These are phyloP conservation scores for Aspergillus phoenicis DNA, from an alignment of 2,329 filamentous ascomycete genomes.

Conservation along the genomic window DNA sequence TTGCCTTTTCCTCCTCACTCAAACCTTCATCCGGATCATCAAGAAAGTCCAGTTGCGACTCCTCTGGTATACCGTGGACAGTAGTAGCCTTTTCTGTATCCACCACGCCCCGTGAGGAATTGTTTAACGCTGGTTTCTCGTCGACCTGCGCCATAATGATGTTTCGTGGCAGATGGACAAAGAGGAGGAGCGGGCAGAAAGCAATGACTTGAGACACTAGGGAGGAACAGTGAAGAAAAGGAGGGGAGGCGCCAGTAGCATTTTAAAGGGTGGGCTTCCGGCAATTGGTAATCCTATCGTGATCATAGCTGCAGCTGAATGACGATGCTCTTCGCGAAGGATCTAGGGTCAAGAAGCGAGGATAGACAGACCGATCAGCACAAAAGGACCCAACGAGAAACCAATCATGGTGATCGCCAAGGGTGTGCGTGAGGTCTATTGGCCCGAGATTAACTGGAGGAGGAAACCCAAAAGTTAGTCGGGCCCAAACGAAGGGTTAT, in stretches of 20 bases:
- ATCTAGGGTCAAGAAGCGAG: neutral
- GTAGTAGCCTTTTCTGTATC: constrained; percentile 26
- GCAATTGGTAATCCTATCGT: neutral
- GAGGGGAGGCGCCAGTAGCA: neutral
- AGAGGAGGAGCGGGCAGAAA: neutral
- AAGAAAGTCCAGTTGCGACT: constrained; percentile 22
- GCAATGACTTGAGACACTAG: neutral
- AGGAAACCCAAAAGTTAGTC: neutral
- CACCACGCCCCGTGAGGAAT: constrained; percentile 14
- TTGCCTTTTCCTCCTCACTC: constrained; percentile 63
- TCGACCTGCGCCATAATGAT: constrained; percentile 20
- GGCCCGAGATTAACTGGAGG: neutral
- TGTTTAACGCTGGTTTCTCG: constrained; percentile 9
- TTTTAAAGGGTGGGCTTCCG: neutral
- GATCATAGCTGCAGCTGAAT: neutral
- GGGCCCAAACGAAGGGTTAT: neutral
- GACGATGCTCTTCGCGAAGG: neutral
- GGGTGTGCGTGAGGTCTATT: neutral
- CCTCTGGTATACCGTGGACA: constrained; percentile 3
- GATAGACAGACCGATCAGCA: neutral
- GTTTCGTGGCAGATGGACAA: neutral
- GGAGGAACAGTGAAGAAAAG: neutral
- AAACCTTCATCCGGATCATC: constrained; percentile 66
- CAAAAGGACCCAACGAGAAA: neutral
- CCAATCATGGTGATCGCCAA: neutral